A percentile compares a stretch with the other conserved stretches of the same genome.
These are phyloP conservation scores for Scutellaria barbata DNA, from an alignment of 257 asterid species.

Conservation along the genomic window DNA sequence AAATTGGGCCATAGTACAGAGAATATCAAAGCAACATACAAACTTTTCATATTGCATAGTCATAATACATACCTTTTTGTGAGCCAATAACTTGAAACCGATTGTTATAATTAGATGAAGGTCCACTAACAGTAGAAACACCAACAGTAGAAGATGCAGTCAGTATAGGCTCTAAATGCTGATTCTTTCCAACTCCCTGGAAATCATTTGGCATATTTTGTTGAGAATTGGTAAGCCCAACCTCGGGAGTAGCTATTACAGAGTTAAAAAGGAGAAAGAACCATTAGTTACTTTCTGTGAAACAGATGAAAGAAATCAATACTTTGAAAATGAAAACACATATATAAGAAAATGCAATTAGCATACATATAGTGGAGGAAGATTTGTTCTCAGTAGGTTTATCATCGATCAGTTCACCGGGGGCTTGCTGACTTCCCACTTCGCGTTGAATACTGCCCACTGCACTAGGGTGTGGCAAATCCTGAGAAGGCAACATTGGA, in stretches of 20 bases:
- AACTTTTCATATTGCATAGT: constrained; percentile 28
- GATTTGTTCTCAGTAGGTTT: constrained; percentile 46
- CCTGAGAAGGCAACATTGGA: constrained; percentile 53
- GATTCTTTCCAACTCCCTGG: constrained; percentile 62
- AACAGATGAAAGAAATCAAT: constrained; percentile 25
- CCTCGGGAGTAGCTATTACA: constrained; percentile 51
- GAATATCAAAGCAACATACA: constrained; percentile 25
- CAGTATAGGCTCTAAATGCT: constrained; percentile 52
- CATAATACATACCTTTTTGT: constrained; percentile 61
- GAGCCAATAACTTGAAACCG: constrained; percentile 65
- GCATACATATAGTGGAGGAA: constrained; percentile 47
- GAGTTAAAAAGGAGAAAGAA: constrained; percentile 31
- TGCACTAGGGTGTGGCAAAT: constrained; percentile 43
- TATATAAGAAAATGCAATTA: constrained; percentile 27
- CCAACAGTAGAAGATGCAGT: constrained; percentile 48
- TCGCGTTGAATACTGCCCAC: constrained; percentile 47
- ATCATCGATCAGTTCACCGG: constrained; percentile 41
- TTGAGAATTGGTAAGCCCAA: constrained; percentile 46
- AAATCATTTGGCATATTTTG: constrained; percentile 51
- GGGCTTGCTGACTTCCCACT: constrained; percentile 43
- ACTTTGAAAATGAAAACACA: neutral
- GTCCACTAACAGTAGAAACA: constrained; percentile 64
- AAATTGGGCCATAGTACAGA: constrained; percentile 11
- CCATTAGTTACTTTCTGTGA: constrained; percentile 28
- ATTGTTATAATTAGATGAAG: constrained; percentile 73